A percentile compares a stretch with the other conserved stretches of the same genome.
Evolutionary conservation across 352 stramenopile species (phyloP).

Genomic region (Phytophthora macrochlamydospora): DNA sequence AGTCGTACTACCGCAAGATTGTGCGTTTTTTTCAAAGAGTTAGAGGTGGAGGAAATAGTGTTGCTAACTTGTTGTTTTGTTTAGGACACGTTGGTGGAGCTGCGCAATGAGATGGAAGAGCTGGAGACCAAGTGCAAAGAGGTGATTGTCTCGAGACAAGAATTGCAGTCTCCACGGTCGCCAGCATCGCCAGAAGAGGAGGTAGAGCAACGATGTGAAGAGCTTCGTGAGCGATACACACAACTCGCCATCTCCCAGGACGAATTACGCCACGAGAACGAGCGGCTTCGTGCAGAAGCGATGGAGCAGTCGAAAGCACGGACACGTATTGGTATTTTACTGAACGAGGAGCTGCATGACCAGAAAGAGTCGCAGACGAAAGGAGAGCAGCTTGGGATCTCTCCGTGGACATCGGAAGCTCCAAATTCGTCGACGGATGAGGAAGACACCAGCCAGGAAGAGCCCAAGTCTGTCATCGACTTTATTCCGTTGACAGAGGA

Average conservation of each 20-base stretch:
- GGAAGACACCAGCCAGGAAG: conserved; percentile 4
- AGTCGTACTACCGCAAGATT: conserved; percentile 80
- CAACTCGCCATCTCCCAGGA: conserved; percentile 61
- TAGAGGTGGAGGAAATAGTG: not conserved
- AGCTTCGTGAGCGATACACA: conserved; percentile 54
- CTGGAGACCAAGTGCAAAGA: conserved; percentile 55
- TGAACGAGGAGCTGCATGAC: conserved; percentile 62
- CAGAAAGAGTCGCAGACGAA: conserved; percentile 28
- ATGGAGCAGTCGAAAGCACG: conserved; percentile 67
- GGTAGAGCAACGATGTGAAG: conserved; percentile 32
- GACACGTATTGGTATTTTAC: conserved; percentile 60
- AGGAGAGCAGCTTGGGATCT: conserved; percentile 16
- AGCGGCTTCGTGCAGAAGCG: conserved; percentile 44
- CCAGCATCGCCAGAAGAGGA: conserved; percentile 12
- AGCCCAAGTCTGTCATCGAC: conserved; percentile 20
- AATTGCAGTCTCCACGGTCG: conserved; percentile 10
- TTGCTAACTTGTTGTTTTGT: not conserved
- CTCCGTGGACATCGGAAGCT: conserved; percentile 1
- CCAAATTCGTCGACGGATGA: conserved; percentile 1
- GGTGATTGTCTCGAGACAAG: conserved; percentile 34
- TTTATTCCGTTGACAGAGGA: conserved; percentile 40
- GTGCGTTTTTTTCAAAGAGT: conserved; percentile 32
- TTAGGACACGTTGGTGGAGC: conserved; percentile 63
- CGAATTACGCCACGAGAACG: conserved; percentile 62
- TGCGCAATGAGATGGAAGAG: conserved; percentile 51